A percentile compares a stretch with the other conserved stretches of the same genome.
phyloP scores from a whole-genome alignment of 805 yeast species.

The Candida ovalis region DNA sequence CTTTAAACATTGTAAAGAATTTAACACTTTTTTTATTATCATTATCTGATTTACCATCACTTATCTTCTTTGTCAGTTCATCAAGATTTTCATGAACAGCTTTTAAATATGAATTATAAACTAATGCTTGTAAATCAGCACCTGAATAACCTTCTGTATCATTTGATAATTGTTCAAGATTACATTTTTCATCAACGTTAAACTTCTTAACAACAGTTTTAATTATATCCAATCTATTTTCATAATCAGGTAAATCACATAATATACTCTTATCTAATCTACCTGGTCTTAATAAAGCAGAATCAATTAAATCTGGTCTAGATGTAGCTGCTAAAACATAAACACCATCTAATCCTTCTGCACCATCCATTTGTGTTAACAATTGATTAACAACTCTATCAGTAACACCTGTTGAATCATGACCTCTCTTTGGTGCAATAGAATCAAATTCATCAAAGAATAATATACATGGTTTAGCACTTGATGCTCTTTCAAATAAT shows the following conservation, averaged over 20 bases:
- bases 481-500: slow-evolving; percentile 87
- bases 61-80: slow-evolving; percentile 34
- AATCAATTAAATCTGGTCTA: slow-evolving; percentile 92
- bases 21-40: slow-evolving; percentile 12
- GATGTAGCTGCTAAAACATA: slow-evolving; percentile 95
- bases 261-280: slow-evolving; percentile 88
- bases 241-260: slow-evolving; percentile 77
- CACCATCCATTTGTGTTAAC: slow-evolving; percentile 98
- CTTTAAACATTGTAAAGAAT: slow-evolving; percentile 19
- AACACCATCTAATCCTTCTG: slow-evolving; percentile 95
- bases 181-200: slow-evolving; percentile 49
- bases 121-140: slow-evolving; percentile 90
- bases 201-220: slow-evolving; percentile 57
- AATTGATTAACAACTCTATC: slow-evolving; percentile 96
- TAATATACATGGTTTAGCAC: slow-evolving; percentile 89
- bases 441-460: slow-evolving; percentile 97
- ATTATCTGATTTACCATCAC: slow-evolving; percentile 2
- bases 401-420: slow-evolving; percentile 96
- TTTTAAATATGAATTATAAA: slow-evolving; percentile 85
- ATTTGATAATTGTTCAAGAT: slow-evolving; percentile 50
- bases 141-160: slow-evolving; percentile 80
- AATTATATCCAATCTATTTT: slow-evolving; percentile 73
- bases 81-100: slow-evolving; percentile 74
- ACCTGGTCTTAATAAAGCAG: slow-evolving; percentile 93
- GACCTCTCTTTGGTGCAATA: slow-evolving; percentile 96